A percentile compares a stretch with the other conserved stretches of the same genome.
phyloP scores from a whole-genome alignment of 441 rosid species.

The Cnidoscolus chayamansa region DNA sequence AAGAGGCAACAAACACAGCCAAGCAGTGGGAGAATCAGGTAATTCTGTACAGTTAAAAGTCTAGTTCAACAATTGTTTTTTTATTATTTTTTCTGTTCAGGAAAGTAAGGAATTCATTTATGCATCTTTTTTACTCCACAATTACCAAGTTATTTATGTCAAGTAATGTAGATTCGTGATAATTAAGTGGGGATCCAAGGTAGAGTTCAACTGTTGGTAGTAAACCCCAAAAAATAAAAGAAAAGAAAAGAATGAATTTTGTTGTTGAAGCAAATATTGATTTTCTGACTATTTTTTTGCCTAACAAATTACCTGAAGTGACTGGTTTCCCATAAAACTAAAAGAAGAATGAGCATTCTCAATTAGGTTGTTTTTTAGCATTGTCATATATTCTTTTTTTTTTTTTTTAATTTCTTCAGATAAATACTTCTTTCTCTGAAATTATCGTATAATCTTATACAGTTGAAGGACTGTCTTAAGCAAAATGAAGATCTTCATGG shows the following conservation, averaged over 20 bases:
- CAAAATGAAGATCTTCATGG: slow-evolving; percentile 86
- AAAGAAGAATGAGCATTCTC: too few relatives aligned
- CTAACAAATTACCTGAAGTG: neutral
- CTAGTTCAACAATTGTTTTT: slow-evolving; percentile 4
- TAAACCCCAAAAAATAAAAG: neutral
- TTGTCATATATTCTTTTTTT: neutral
- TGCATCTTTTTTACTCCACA: neutral
- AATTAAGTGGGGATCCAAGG: neutral
- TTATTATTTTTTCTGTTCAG: neutral
- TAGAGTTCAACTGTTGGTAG: neutral
- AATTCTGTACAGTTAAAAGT: slow-evolving; percentile 12
- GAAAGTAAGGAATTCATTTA: neutral
- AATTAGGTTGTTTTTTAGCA: too few relatives aligned
- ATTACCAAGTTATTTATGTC: neutral
- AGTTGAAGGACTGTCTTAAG: slow-evolving; percentile 86
- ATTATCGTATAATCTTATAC: slow-evolving; percentile 15
- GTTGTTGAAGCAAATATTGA: neutral
- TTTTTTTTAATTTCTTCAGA: neutral
- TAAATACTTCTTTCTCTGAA: neutral
- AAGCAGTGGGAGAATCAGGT: slow-evolving; percentile 96
- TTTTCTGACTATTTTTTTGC: neutral
- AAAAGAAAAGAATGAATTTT: neutral
- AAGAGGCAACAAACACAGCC: slow-evolving; percentile 62
- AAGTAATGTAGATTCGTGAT: neutral
- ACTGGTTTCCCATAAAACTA: too few relatives aligned